Conservation (phyloP, 257 asterid genomes). For the Oldenlandia corymbosa region DNA sequence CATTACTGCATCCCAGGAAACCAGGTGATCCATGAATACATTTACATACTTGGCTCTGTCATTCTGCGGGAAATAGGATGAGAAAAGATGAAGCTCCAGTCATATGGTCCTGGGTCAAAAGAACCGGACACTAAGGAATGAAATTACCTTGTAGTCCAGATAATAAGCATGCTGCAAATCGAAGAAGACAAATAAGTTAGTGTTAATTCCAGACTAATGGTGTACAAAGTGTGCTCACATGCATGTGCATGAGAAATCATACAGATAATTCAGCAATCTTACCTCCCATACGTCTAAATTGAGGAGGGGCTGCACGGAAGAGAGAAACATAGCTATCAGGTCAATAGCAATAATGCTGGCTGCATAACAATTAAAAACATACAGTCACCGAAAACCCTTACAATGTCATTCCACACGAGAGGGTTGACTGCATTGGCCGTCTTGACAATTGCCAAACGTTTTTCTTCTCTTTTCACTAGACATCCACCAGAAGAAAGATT, state of each 20-base stretch:
- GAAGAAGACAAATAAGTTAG: constrained; percentile 6
- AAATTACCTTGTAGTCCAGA: constrained; percentile 40
- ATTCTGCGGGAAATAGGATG: constrained; percentile 17
- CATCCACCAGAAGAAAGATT: constrained; percentile 16
- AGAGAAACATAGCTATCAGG: constrained; percentile 4
- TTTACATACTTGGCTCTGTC: constrained; percentile 31
- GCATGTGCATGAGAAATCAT: not conserved
- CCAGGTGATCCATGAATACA: constrained; percentile 32
- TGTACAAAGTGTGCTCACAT: not conserved
- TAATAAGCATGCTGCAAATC: constrained; percentile 44
- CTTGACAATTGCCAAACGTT: constrained; percentile 49
- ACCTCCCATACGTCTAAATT: constrained; percentile 47
- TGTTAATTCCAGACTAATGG: not conserved
- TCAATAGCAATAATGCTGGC: not conserved
- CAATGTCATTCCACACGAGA: constrained; percentile 36
- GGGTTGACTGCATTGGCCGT: constrained; percentile 44
- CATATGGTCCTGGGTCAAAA: not conserved
- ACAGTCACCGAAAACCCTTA: constrained; percentile 12
- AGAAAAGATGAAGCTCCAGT: not conserved
- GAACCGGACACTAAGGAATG: not conserved
- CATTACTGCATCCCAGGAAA: constrained; percentile 86
- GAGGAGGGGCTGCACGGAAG: constrained; percentile 33
- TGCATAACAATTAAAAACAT: not conserved
- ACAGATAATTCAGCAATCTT: constrained; percentile 1
- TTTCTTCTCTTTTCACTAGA: constrained; percentile 86